Base-by-base conservation (phyloP, 108 stramenopile species). In the Cylindrotheca fusiformis region DNA sequence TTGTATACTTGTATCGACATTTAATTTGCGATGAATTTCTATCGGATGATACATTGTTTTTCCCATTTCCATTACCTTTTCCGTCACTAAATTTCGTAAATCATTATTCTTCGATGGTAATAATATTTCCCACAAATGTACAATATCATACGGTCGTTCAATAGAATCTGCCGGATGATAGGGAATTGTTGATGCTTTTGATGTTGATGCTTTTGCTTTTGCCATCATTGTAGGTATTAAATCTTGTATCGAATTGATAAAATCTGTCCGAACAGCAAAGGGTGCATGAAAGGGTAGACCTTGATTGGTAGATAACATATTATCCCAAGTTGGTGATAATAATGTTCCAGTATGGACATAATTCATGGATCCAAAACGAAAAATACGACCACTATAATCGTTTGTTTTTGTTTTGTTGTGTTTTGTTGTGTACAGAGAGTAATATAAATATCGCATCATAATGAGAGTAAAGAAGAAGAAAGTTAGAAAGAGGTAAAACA, bases 111-210 rank as follows among this genome's bases (percentile, higher is more conserved):
- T 52, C 12, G 52, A 36, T 17, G 23, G 32, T 4, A 33, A 53
- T 6, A 52, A 53, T 10, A 55, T 21, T 6, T 55, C 21, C 67
- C 68, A 75, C 2, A 75, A 54, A 48, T 75, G 74, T 14, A 58
- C 28, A 8, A 75, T 63, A 62, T 75, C 73, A 14, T 56, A 36
- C 22, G 58, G 48, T 10, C 73, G 66, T 2, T 65, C 48, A n/a
- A n/a, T n/a, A n/a, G n/a, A n/a, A n/a, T n/a, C n/a, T 18, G 59
- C 24, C n/a, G n/a, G n/a, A n/a, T n/a, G n/a, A n/a, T n/a, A n/a
- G 8, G 22, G 44, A 44, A 54, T 55, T 3, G 60, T 63, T 14
- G 52, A 26, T 0, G 53, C 45, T 14, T 62, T 20, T 56, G 55
- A 50, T 14, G 19, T 32, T 23, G 8, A 29, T 3, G 14, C 44